Evolutionary conservation across 1,284 basidiomycete genomes (phyloP), one percentile per base, ranked within the genome.

Genomic region (Porodaedalea pini): DNA sequence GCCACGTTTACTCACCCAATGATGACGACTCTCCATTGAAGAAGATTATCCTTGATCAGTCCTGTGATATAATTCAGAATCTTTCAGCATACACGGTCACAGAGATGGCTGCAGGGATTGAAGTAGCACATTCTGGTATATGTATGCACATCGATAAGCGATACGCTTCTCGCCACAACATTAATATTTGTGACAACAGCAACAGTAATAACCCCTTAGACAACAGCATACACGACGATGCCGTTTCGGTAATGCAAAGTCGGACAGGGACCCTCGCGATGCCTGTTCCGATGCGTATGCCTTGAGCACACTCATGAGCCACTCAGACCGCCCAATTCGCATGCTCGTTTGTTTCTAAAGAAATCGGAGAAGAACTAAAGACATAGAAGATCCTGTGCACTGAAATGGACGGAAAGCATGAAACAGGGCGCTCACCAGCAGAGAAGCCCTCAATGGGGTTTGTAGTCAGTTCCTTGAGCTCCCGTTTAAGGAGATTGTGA

Each of bases 391-490:
- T 11, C 19, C 7, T 21, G 19, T 44, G 21, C 13, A 13, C 4
- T 40, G 51, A 29, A 50, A 13, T 21, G 5, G 17, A 44, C 15
- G 15, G 23, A 44, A 32, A 54, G 59, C 54, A 53, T 50, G 61
- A 61, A 60, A 36, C 62, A 47, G 59, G 63, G 56, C 54, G 68
- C 59, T 67, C 72, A 88, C 89, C 94, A 70, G 93, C 94, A 44
- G 91, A 94, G 76, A 98, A 97, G 5, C 94, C 94, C 67, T 95
- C 90, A 3, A 95, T 91, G 2, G 94, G 94, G 57, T 79, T 81
- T 73, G 94, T 94, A 32, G 86, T 92, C 63, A 96, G 82, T 68
- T 95, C 92, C n/a, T 79, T 69, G 19, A 94, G 82, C 74, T 94
- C 90, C 43, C 89, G 81, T 48, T 88, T 81, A 25, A 94, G 83